A percentile compares a stretch with the other conserved stretches of the same genome.
Evolutionary conservation across 73 alveolate species (phyloP).

Genomic region (Vitrella brassicaformis): DNA sequence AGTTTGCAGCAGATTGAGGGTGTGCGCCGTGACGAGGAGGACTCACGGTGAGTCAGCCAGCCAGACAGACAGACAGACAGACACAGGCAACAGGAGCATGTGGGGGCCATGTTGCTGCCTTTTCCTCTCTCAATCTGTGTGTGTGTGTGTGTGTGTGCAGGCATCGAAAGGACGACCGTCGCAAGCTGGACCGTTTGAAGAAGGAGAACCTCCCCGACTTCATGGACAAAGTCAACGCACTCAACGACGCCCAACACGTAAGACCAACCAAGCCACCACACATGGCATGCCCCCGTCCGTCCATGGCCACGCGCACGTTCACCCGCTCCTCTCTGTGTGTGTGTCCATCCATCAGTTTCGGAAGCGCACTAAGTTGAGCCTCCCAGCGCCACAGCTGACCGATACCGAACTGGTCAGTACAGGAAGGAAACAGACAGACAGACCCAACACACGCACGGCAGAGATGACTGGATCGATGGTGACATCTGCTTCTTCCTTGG

Average conservation of each 20-base stretch:
- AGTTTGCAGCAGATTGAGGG: conserved; percentile 54
- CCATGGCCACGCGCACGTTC: too few species aligned
- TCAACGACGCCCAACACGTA: conserved; percentile 33
- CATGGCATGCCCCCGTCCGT: not conserved
- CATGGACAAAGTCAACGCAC: conserved; percentile 62
- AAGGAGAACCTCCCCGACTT: conserved; percentile 76
- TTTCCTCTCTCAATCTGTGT: too few species aligned
- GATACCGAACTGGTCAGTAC: conserved; percentile 66
- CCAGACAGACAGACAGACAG: too few species aligned
- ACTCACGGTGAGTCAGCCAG: too few species aligned
- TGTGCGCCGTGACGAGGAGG: conserved; percentile 74
- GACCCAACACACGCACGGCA: too few species aligned
- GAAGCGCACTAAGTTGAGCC: conserved; percentile 10
- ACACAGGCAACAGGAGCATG: too few species aligned
- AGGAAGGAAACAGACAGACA: too few species aligned
- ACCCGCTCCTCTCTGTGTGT: not conserved
- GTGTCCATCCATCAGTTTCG: not conserved
- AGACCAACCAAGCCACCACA: not conserved
- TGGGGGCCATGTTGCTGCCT: too few species aligned
- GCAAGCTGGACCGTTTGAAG: conserved; percentile 70
- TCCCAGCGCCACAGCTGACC: conserved; percentile 57
- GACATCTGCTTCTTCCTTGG: too few species aligned
- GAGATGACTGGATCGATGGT: too few species aligned
- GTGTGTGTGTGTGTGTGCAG: too few species aligned
- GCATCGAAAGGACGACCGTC: conserved; percentile 66